Evolutionary conservation across 176 grass and related monocot genomes (phyloP).

Genomic region (Thinopyrum elongatum): DNA sequence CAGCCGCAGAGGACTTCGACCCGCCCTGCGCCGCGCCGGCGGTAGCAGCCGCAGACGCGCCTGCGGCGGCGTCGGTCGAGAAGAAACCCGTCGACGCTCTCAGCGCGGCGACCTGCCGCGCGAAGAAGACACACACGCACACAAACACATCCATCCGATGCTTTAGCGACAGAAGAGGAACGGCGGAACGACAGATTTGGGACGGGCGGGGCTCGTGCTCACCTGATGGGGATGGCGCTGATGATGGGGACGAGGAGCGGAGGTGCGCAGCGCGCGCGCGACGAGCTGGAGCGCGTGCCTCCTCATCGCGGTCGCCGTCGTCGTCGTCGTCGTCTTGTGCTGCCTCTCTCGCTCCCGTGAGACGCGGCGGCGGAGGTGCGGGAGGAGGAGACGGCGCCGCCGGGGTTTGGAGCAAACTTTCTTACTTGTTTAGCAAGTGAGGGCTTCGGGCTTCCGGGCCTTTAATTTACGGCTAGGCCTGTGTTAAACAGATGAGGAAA

Average conservation of each 20-base stretch:
- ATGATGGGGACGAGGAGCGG: background rate
- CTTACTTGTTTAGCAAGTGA: constrained; percentile 17
- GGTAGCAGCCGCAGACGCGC: background rate
- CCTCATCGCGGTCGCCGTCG: background rate
- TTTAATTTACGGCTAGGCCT: background rate
- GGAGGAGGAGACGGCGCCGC: background rate
- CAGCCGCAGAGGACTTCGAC: background rate
- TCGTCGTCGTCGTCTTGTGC: background rate
- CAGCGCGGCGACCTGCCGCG: background rate
- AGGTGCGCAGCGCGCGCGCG: background rate
- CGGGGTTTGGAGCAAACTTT: background rate
- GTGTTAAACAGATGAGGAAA: too few relatives aligned
- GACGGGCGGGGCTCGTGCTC: background rate
- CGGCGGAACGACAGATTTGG: background rate
- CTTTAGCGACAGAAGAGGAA: background rate
- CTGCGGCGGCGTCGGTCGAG: constrained; percentile 12
- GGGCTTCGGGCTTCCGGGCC: background rate
- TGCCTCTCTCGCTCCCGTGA: background rate
- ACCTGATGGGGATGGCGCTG: background rate
- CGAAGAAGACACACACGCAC: background rate
- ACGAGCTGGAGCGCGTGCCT: background rate
- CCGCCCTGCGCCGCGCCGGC: background rate
- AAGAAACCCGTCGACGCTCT: background rate
- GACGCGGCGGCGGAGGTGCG: background rate
- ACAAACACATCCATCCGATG: background rate